Base-by-base conservation (phyloP, 352 stramenopile species). In the Globisporangium spinosum region DNA sequence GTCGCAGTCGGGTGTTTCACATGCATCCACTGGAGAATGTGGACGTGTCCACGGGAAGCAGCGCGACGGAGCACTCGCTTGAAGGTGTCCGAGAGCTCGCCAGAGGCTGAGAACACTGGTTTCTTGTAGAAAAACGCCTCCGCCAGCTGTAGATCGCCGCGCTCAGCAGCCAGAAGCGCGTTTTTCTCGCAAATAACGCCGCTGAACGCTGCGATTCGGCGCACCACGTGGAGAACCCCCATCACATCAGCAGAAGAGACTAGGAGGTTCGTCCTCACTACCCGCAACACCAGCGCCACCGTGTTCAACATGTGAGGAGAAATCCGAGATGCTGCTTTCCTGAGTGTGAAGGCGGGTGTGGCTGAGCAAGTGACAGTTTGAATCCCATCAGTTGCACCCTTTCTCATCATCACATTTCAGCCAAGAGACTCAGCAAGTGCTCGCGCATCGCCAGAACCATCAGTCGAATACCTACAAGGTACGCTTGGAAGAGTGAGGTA, bases 21-120 rank as follows among this genome's bases (percentile, higher is more conserved):
- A 47, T 90, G 82, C 5, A 91, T 63, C 71, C 75, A 91, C 25
- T 69, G 54, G 1, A 93, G 77, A 29, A 89, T 74, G 2, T 77
- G 27, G 45, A 91, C 59, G 57, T 87, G 79, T 0, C 80, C 80
- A 23, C 77, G 67, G 2, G 70, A 70, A 32, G 85, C 82, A 2
- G 80, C 82, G 57, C 76, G 75, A 43, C 83, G 70, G 67, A 91
- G 86, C n/a, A 82, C 80, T 38, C 22, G 7, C 7, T 2, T 38
- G 43, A 65, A 58, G n/a, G 25, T 7, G 2, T 13, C 9, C 8
- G 60, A 49, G 45, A 58, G 57, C 45, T 40, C 12, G 38, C 51
- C 34, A 3, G 13, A 17, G 10, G 9, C 40, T 1, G 35, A 67
- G 17, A 67, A 32, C 35, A 13, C 34, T 23, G 45, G 29, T 17